These are phyloP conservation scores for Colletotrichum nymphaeae DNA, from an alignment of 2,329 filamentous ascomycete genomes.

Conservation along the genomic window DNA sequence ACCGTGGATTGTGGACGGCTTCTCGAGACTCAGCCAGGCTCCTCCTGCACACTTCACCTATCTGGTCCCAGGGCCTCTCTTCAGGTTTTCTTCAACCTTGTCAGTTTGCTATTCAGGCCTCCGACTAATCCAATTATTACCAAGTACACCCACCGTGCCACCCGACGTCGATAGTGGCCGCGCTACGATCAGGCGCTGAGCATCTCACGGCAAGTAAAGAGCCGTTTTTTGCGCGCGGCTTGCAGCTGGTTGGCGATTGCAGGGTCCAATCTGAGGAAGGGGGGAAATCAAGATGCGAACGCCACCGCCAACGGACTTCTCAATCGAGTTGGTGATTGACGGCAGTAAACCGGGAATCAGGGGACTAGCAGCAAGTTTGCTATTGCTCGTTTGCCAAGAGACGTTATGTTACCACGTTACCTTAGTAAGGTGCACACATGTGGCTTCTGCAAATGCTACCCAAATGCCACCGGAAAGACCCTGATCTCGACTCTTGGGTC, in stretches of 20 bases:
- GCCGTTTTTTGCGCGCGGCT: slow-evolving; percentile 3
- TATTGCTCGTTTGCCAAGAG: background rate
- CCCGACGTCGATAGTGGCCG: slow-evolving; percentile 12
- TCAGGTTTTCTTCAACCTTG: background rate
- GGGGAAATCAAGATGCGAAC: slow-evolving; percentile 2
- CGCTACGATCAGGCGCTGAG: background rate
- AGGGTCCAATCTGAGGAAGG: slow-evolving; percentile 1
- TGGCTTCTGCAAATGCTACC: background rate
- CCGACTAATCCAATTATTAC: background rate
- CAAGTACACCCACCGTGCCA: background rate
- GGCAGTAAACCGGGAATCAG: background rate
- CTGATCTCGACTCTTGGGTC: background rate
- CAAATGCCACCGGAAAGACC: background rate
- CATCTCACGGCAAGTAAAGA: slow-evolving; percentile 2
- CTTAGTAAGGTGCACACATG: too few relatives aligned
- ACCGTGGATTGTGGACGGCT: background rate
- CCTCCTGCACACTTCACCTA: background rate
- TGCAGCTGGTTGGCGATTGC: slow-evolving; percentile 22
- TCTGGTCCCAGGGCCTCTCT: background rate
- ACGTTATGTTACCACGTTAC: background rate
- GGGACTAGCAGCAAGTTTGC: background rate
- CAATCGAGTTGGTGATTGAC: slow-evolving; percentile 3
- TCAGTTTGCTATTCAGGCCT: background rate
- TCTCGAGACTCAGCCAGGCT: slow-evolving; percentile 16
- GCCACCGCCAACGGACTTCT: background rate